phyloP scores from a whole-genome alignment of 306 rosid species.

The Gleditsia sinensis region DNA sequence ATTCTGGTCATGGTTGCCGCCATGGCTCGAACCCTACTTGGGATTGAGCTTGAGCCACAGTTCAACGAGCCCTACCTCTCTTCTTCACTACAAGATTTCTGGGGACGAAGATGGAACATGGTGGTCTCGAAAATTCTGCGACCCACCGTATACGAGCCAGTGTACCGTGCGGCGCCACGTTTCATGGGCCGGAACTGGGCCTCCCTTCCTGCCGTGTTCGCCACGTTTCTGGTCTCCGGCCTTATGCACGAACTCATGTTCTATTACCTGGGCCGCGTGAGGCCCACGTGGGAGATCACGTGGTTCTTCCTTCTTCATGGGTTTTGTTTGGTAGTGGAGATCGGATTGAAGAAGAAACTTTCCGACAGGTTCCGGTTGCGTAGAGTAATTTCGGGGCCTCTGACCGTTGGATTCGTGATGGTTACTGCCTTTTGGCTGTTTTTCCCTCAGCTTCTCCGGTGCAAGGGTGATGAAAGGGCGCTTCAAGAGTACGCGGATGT shows the following conservation, averaged over 20 bases:
- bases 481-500: slow-evolving; percentile 48
- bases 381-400: slow-evolving; percentile 31
- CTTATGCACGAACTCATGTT: slow-evolving; percentile 54
- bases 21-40: slow-evolving; percentile 24
- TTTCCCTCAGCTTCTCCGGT: slow-evolving; percentile 50
- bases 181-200: slow-evolving; percentile 38
- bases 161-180: background rate
- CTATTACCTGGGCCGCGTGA: slow-evolving; percentile 45
- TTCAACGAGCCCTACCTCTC: slow-evolving; percentile 56
- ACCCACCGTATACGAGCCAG: slow-evolving; percentile 44
- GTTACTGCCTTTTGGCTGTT: slow-evolving; percentile 52
- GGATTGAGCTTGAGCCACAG: slow-evolving; percentile 47
- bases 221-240: slow-evolving; percentile 51
- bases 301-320: slow-evolving; percentile 61
- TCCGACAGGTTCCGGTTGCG: slow-evolving; percentile 34
- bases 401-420: slow-evolving; percentile 51
- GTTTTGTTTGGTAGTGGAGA: slow-evolving; percentile 35
- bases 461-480: slow-evolving; percentile 41
- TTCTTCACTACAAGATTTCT: slow-evolving; percentile 55
- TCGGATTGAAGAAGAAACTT: slow-evolving; percentile 34
- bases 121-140: slow-evolving; percentile 43
- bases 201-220: background rate
- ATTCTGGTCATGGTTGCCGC: slow-evolving; percentile 31
- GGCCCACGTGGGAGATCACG: slow-evolving; percentile 59
- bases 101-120: slow-evolving; percentile 65